Conservation (phyloP, 2,329 filamentous ascomycete genomes). For the Fusarium secorum region DNA sequence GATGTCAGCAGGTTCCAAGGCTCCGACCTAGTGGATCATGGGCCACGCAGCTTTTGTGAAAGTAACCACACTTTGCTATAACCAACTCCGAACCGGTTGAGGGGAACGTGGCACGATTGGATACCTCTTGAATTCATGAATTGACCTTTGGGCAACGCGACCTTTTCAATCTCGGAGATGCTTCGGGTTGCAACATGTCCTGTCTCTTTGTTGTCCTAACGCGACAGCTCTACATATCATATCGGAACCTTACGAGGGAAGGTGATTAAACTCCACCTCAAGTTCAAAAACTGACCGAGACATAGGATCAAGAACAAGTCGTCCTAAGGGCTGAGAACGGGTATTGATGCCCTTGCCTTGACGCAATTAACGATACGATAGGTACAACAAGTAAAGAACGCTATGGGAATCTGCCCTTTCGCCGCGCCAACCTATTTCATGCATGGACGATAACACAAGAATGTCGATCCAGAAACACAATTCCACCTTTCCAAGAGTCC, state of each 20-base stretch:
- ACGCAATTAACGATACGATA: conserved; percentile 12
- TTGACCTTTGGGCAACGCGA: neutral
- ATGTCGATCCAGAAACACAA: conserved; percentile 22
- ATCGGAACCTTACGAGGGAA: neutral
- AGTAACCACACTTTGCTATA: conserved; percentile 3
- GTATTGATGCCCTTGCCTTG: conserved; percentile 10
- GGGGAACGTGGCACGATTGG: conserved; percentile 1
- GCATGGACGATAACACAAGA: conserved; percentile 27
- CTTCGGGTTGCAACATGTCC: neutral
- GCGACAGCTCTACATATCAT: neutral
- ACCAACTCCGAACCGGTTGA: neutral
- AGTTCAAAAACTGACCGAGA: neutral
- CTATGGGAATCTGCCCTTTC: conserved; percentile 39
- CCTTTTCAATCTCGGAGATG: neutral
- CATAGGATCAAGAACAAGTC: neutral
- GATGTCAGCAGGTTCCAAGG: neutral
- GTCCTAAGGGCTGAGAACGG: neutral
- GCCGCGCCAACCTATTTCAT: conserved; percentile 36
- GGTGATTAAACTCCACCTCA: neutral
- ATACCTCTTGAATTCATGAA: neutral
- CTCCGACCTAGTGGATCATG: neutral
- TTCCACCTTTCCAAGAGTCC: conserved; percentile 11
- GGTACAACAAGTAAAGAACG: conserved; percentile 33
- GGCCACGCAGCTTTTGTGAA: conserved; percentile 1
- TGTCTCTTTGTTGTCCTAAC: neutral